Conservation (phyloP, 306 rosid genomes). For the Dalbergia cochinchinensis region DNA sequence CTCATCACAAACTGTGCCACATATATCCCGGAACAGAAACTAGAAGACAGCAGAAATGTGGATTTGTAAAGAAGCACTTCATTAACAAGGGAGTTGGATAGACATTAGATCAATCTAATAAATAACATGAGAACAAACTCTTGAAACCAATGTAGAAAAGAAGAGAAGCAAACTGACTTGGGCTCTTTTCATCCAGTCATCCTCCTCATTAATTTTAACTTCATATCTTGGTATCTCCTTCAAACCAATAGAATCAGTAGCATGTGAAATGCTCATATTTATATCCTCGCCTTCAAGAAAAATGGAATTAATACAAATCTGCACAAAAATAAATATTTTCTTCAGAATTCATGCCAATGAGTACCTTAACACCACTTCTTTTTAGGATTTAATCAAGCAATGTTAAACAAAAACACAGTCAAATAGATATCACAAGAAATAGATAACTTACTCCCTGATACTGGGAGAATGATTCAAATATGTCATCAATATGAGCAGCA, state of each 20-base stretch:
- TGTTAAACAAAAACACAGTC: background rate
- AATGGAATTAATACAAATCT: slow-evolving; percentile 76
- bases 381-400: slow-evolving; percentile 11
- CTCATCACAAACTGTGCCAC: slow-evolving; percentile 1
- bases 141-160: slow-evolving; percentile 1
- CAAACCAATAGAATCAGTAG: slow-evolving; percentile 85
- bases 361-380: background rate
- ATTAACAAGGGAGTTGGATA: slow-evolving; percentile 3
- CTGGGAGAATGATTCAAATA: background rate
- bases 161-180: slow-evolving; percentile 64
- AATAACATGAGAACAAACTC: slow-evolving; percentile 7
- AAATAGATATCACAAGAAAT: slow-evolving; percentile 3
- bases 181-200: slow-evolving; percentile 76
- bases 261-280: slow-evolving; percentile 65
- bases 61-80: background rate
- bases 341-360: slow-evolving; percentile 21
- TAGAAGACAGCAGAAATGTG: slow-evolving; percentile 7
- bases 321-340: slow-evolving; percentile 35
- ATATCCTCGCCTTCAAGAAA: slow-evolving; percentile 73
- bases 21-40: slow-evolving; percentile 3
- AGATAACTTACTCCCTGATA: background rate
- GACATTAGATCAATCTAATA: slow-evolving; percentile 12
- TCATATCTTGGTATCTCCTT: slow-evolving; percentile 75
- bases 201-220: slow-evolving; percentile 67
- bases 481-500: slow-evolving; percentile 24